A percentile compares a stretch with the other conserved stretches of the same genome.
Evolutionary conservation across 441 rosid species (phyloP).

Genomic region (Kokia cookei): DNA sequence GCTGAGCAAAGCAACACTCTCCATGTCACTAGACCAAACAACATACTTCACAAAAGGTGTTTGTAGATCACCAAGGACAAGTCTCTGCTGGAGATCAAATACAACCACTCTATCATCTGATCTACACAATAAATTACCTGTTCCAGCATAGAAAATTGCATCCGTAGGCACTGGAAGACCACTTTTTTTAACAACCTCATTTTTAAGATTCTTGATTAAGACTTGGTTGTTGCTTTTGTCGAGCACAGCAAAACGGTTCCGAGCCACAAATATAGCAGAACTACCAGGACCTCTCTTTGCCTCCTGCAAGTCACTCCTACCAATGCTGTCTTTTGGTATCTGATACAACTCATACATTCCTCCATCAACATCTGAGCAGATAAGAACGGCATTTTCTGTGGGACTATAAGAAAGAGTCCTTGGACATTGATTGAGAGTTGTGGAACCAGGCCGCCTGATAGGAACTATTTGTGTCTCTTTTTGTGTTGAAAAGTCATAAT

Average conservation of each 20-base stretch:
- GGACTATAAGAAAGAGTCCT: slow-evolving; percentile 58
- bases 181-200: slow-evolving; percentile 65
- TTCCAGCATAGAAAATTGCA: slow-evolving; percentile 82
- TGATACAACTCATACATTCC: slow-evolving; percentile 55
- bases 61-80: slow-evolving; percentile 77
- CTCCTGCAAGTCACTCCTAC: slow-evolving; percentile 46
- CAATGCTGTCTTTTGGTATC: slow-evolving; percentile 45
- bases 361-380: slow-evolving; percentile 56
- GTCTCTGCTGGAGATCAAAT: slow-evolving; percentile 77
- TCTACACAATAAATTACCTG: slow-evolving; percentile 72
- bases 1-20: slow-evolving; percentile 80
- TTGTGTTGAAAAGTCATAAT: slow-evolving; percentile 48
- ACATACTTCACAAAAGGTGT: slow-evolving; percentile 67
- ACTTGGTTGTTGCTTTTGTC: slow-evolving; percentile 75
- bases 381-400: slow-evolving; percentile 60
- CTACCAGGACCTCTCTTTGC: slow-evolving; percentile 53
- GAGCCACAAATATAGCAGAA: slow-evolving; percentile 48
- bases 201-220: slow-evolving; percentile 55
- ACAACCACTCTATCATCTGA: slow-evolving; percentile 72
- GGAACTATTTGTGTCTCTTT: slow-evolving; percentile 47
- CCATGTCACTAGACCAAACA: slow-evolving; percentile 87
- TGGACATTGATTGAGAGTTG: slow-evolving; percentile 48
- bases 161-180: slow-evolving; percentile 61
- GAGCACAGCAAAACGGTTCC: slow-evolving; percentile 68
- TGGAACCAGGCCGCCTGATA: slow-evolving; percentile 48